Conservation (phyloP, 208 protist genomes). For the Trypanosoma cruzi region DNA sequence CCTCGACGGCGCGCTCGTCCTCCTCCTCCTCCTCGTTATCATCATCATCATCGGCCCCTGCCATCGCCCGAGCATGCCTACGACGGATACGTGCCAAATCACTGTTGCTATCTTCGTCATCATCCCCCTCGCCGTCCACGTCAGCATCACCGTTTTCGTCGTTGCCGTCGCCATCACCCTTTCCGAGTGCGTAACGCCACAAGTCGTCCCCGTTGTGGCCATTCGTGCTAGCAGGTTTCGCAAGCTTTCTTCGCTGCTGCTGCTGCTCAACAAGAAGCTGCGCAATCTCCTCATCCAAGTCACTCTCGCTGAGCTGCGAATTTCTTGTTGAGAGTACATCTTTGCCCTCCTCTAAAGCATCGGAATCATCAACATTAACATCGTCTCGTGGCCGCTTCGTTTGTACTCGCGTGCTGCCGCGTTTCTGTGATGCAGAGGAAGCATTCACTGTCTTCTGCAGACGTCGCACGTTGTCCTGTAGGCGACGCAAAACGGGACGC, state of each 20-base stretch:
- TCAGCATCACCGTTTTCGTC: slow-evolving; percentile 46
- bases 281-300: slow-evolving; percentile 84
- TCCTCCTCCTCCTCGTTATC: slow-evolving; percentile 33
- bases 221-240: not conserved
- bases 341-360: slow-evolving; percentile 9
- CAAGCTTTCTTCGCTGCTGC: slow-evolving; percentile 22
- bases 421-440: not conserved
- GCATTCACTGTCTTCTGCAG: slow-evolving; percentile 46
- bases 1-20: slow-evolving; percentile 53
- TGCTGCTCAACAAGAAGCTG: slow-evolving; percentile 45
- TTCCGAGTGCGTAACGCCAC: slow-evolving; percentile 90
- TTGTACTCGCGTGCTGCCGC: not conserved
- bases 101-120: slow-evolving; percentile 39
- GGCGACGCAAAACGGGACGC: slow-evolving; percentile 74
- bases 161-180: slow-evolving; percentile 38
- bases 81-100: slow-evolving; percentile 38
- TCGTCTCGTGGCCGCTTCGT: slow-evolving; percentile 9
- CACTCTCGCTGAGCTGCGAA: slow-evolving; percentile 69
- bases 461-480: slow-evolving; percentile 64
- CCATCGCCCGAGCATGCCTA: slow-evolving; percentile 23
- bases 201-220: slow-evolving; percentile 31
- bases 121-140: slow-evolving; percentile 36
- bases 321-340: slow-evolving; percentile 34
- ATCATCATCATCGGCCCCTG: slow-evolving; percentile 23
- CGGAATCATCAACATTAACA: not conserved